A percentile compares a stretch with the other conserved stretches of the same genome.
Conservation (phyloP, 2,329 filamentous ascomycete genomes). For the Cyphellophora attinorum region DNA sequence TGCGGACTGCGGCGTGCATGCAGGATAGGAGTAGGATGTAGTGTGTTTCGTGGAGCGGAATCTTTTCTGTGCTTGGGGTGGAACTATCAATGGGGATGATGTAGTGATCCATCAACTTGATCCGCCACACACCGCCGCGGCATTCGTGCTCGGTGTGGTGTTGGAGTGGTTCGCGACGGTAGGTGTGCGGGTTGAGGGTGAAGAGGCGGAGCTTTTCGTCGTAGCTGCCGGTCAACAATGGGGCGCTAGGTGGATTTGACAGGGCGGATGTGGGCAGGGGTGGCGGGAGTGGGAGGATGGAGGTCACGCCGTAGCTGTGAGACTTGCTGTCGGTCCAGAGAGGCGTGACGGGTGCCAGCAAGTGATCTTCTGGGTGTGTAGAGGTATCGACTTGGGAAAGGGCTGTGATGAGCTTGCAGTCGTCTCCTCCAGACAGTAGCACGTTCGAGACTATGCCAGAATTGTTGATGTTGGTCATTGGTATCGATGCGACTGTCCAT, state of each 20-base stretch:
- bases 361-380: constrained; percentile 5
- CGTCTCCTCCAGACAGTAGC: constrained; percentile 59
- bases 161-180: constrained; percentile 43
- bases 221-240: constrained; percentile 82
- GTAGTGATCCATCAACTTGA: constrained; percentile 45
- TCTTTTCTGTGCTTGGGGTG: constrained; percentile 5
- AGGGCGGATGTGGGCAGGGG: constrained; percentile 12
- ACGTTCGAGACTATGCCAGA: not conserved
- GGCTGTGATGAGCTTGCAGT: constrained; percentile 43
- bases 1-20: constrained; percentile 76
- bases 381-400: constrained; percentile 14
- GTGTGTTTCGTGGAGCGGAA: constrained; percentile 9
- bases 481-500: constrained; percentile 60
- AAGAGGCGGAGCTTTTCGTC: constrained; percentile 70
- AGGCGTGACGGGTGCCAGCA: not conserved
- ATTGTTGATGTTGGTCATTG: constrained; percentile 15
- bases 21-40: constrained; percentile 69
- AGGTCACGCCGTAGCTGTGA: constrained; percentile 75
- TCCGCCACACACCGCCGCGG: constrained; percentile 75
- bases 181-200: constrained; percentile 24
- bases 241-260: constrained; percentile 18
- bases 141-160: constrained; percentile 58
- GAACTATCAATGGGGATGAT: not conserved
- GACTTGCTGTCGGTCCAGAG: constrained; percentile 39
- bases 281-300: constrained; percentile 62